Evolutionary conservation across 495 filamentous ascomycete genomes (phyloP), one percentile per base, ranked within the genome.

Genomic region (Cladorrhinum samala): DNA sequence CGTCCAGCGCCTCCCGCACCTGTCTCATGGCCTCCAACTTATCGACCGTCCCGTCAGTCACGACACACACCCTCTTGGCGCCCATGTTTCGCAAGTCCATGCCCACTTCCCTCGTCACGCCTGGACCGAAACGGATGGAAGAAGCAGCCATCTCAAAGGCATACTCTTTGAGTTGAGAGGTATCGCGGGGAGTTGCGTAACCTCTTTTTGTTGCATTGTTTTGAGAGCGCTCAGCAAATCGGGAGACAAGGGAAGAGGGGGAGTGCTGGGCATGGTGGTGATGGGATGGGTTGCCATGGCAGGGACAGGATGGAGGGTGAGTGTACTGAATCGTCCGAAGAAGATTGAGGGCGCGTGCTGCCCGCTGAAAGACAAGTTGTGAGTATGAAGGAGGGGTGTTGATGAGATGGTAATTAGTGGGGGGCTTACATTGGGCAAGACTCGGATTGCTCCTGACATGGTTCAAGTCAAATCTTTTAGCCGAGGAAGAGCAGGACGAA

Each of bases 101-200:
- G 54, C 93, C 93, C n/a, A 97, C 91, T 70, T 98, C 93, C 67
- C 87, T 85, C 13, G 93, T 98, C n/a, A 83, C 84, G 3, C 93
- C 93, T 0, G 88, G 87, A 0, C 93, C 93, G 60, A 96, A 98
- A 14, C 94, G 85, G 63, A 98, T 95, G 40, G 83, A 88, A 1
- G 89, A 93, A 3, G 93, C 88, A 1, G 86, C 93, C 91, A 98
- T 95, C 70, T 98, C 92, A 64, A 98, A 98, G 33, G 93, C 93
- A 73, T 97, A 97, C 63, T 98, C 93, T 67, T 92, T 95, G 65
- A 91, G 82, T 51, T 82, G 80, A 2, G 83, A 72, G 3, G 70
- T 66, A 59, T 91, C 87, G 8, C 81, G 68, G 0, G 91, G 91
- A 0, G 88, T 91, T 33, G 89, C 89, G 57, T 76, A 80, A 41